Evolutionary conservation across 805 yeast species (phyloP).

Genomic region (Saturnispora bothae): DNA sequence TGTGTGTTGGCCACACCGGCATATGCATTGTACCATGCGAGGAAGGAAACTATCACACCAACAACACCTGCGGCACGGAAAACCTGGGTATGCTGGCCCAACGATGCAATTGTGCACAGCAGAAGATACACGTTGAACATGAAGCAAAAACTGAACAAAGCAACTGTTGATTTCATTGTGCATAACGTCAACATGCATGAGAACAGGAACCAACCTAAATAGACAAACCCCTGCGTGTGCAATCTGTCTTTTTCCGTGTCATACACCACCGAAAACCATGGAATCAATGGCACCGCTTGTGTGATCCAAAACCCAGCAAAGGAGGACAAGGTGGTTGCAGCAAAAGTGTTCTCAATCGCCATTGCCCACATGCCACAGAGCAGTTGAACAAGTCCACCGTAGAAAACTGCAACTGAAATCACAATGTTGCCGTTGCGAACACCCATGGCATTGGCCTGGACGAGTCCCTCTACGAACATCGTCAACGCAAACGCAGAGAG

Average conservation of each 20-base stretch:
- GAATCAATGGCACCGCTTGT: constrained; percentile 52
- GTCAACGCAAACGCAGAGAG: constrained; percentile 64
- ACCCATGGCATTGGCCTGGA: constrained; percentile 59
- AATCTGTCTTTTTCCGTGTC: constrained; percentile 34
- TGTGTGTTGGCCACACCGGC: constrained; percentile 58
- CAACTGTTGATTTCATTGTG: constrained; percentile 45
- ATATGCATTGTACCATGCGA: constrained; percentile 63
- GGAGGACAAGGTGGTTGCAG: constrained; percentile 50
- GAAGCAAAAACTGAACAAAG: constrained; percentile 41
- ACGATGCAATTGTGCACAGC: constrained; percentile 38
- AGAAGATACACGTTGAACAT: constrained; percentile 47
- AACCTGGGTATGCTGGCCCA: constrained; percentile 32
- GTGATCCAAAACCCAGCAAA: constrained; percentile 73
- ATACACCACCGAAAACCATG: constrained; percentile 46
- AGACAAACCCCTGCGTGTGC: constrained; percentile 47
- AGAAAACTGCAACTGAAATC: constrained; percentile 56
- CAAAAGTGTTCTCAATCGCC: constrained; percentile 64
- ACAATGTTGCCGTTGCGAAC: constrained; percentile 50
- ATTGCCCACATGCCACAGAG: constrained; percentile 70
- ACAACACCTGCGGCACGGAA: constrained; percentile 50
- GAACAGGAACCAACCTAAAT: constrained; percentile 56
- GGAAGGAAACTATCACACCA: constrained; percentile 48
- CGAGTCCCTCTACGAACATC: constrained; percentile 52
- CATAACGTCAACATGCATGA: constrained; percentile 46
- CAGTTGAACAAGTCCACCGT: constrained; percentile 63